A percentile compares a stretch with the other conserved stretches of the same genome.
Conservation (phyloP, 257 asterid genomes). For the Cruciata laevipes region DNA sequence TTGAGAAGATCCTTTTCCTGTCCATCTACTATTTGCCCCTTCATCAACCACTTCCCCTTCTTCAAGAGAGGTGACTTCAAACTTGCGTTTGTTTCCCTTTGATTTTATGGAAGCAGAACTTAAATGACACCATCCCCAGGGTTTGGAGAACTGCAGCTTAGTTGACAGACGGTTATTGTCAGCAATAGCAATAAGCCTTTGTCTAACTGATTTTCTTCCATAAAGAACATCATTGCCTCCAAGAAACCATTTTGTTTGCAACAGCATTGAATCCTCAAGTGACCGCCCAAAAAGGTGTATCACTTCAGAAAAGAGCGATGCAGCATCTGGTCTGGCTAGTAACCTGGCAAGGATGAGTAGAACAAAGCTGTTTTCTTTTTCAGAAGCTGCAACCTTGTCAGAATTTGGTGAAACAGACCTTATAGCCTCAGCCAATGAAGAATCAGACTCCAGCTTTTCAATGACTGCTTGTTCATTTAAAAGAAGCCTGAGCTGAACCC, state of each 20-base stretch:
- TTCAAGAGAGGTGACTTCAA: conserved; percentile 67
- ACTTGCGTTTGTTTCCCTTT: conserved; percentile 53
- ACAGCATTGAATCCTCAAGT: conserved; percentile 84
- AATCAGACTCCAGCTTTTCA: conserved; percentile 72
- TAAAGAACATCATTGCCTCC: conserved; percentile 85
- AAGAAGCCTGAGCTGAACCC: conserved; percentile 96
- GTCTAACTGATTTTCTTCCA: conserved; percentile 88
- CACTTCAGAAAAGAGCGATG: conserved; percentile 84
- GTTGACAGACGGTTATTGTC: conserved; percentile 61
- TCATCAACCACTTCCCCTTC: conserved; percentile 97
- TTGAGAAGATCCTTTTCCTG: conserved; percentile 48
- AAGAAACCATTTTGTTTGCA: conserved; percentile 94
- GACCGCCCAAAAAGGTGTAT: conserved; percentile 88
- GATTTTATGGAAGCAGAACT: conserved; percentile 30
- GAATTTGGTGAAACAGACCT: conserved; percentile 69
- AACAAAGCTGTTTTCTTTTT: conserved; percentile 79
- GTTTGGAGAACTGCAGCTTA: conserved; percentile 70
- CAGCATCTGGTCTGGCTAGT: conserved; percentile 97
- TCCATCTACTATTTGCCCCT: conserved; percentile 41
- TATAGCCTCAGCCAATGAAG: conserved; percentile 67
- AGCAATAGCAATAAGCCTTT: conserved; percentile 74
- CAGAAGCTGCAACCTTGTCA: conserved; percentile 67
- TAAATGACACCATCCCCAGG: conserved; percentile 91
- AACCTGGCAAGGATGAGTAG: conserved; percentile 83
- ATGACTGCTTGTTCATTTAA: conserved; percentile 83